Evolutionary conservation across 1,284 basidiomycete genomes (phyloP), one percentile per base, ranked within the genome.

Genomic region (Paramarasmius palmivorus): DNA sequence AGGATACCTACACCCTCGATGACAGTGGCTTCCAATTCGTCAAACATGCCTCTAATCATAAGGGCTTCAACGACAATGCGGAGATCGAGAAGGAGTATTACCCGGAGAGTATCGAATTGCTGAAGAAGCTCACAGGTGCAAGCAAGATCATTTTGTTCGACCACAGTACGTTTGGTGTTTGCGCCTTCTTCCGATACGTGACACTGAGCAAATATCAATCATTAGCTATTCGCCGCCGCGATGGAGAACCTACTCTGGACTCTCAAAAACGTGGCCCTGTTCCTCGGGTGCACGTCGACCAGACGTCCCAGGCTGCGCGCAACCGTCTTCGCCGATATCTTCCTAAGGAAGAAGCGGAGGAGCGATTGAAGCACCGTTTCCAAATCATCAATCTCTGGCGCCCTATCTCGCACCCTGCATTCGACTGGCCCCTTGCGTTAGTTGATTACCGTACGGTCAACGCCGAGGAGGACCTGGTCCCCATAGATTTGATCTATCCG

Each of bases 41-140:
- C 57, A 66, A 72, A 2, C 63, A 66, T 22, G 65, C 75, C 1
- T 65, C 79, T 0, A 70, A 74, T 52, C 74, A 80, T 61, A 78
- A 61, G 2, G 57, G 68, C 0, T 82, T 80, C 61, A 56, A 59
- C 8, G 68, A 77, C 56, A 78, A 84, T 48, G 75, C 70, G 4
- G 77, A 73, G 29, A 74, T 86, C 49, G 61, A 74, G 57, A 62
- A 62, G 46, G 78, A 79, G 52, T 87, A 87, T 61, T 85, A 86
- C 57, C 74, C 77, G 0, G 84, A 88, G 68, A 80, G 78, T 56
- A 73, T 74, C 35, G 77, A 78, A 62, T 68, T 86, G 37, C 69
- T 86, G 48, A 87, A 86, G 70, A 66, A 78, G 59, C 57, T 82
- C 6, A 85, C 83, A 0, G 84, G 84, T 2, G 84, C 84, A 0